Evolutionary conservation across 1,284 basidiomycete genomes (phyloP).

Genomic region (Lignosus rhinocerotis): DNA sequence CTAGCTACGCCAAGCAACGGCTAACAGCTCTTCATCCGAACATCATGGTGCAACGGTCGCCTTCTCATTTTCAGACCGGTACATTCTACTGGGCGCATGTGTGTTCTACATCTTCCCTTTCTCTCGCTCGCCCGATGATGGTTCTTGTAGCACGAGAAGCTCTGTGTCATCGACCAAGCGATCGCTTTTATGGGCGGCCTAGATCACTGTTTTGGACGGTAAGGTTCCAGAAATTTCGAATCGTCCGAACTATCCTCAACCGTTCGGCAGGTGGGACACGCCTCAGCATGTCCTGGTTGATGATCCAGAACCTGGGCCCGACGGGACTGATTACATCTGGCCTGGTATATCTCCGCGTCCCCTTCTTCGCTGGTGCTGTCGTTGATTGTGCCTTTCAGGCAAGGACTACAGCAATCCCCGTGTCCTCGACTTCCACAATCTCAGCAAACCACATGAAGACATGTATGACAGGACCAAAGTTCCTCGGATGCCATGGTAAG

Average conservation of each 20-base stretch:
- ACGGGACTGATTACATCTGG: slow-evolving; percentile 76
- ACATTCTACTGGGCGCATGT: slow-evolving; percentile 99
- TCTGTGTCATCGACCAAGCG: slow-evolving; percentile 96
- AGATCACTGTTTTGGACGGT: slow-evolving; percentile 90
- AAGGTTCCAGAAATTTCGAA: neutral
- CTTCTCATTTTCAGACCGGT: slow-evolving; percentile 96
- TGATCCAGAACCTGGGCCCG: slow-evolving; percentile 65
- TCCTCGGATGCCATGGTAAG: slow-evolving; percentile 95
- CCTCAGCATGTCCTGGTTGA: slow-evolving; percentile 91
- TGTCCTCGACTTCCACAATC: slow-evolving; percentile 82
- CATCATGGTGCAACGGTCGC: slow-evolving; percentile 95
- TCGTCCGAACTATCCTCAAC: neutral
- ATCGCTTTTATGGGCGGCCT: slow-evolving; percentile 99
- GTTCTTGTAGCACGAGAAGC: slow-evolving; percentile 85
- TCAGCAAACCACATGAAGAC: slow-evolving; percentile 92
- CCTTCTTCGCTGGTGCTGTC: neutral
- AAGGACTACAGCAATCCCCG: slow-evolving; percentile 95
- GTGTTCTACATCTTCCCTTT: neutral
- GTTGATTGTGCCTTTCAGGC: slow-evolving; percentile 43
- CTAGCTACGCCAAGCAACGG: slow-evolving; percentile 88
- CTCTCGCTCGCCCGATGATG: neutral
- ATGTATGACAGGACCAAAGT: slow-evolving; percentile 90
- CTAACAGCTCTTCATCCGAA: slow-evolving; percentile 87
- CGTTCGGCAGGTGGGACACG: slow-evolving; percentile 83
- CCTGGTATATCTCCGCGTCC: slow-evolving; percentile 53